Percentiles rank a stretch among this genome's conserved stretches.
Conservation (phyloP, 345 rosid species). For the Eutrema heterophyllum region DNA sequence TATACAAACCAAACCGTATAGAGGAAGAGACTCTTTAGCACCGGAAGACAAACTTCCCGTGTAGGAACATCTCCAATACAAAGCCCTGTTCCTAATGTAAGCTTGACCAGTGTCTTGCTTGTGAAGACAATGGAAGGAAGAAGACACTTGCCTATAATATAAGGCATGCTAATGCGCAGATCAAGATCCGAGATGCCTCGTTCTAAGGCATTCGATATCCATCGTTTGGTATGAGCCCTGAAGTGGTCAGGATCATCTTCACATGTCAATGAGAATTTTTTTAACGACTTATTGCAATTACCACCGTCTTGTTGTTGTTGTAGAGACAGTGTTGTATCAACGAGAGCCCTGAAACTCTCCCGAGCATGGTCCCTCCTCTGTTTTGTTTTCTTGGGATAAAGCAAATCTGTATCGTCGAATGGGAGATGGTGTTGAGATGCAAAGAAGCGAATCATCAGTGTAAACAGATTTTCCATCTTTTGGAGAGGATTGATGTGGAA, state of each 20-base stretch:
- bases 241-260: neutral
- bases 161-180: neutral
- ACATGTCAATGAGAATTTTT: neutral
- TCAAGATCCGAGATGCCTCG: neutral
- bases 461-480: neutral
- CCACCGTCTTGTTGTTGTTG: too few species aligned
- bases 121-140: neutral
- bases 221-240: neutral
- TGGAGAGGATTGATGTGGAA: neutral
- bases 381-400: too few species aligned
- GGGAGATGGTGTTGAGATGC: too few species aligned
- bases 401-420: too few species aligned
- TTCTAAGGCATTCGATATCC: neutral
- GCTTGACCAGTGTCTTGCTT: neutral
- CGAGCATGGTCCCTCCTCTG: too few species aligned
- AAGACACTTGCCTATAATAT: neutral
- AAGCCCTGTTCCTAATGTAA: neutral
- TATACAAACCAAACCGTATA: neutral
- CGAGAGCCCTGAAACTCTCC: too few species aligned
- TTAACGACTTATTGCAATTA: too few species aligned
- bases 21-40: neutral
- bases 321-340: too few species aligned
- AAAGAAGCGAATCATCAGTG: neutral
- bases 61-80: neutral
- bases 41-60: neutral